Evolutionary conservation across 2,329 filamentous ascomycete genomes (phyloP), one percentile per base, ranked within the genome.

Genomic region (Ceratocystis destructans): DNA sequence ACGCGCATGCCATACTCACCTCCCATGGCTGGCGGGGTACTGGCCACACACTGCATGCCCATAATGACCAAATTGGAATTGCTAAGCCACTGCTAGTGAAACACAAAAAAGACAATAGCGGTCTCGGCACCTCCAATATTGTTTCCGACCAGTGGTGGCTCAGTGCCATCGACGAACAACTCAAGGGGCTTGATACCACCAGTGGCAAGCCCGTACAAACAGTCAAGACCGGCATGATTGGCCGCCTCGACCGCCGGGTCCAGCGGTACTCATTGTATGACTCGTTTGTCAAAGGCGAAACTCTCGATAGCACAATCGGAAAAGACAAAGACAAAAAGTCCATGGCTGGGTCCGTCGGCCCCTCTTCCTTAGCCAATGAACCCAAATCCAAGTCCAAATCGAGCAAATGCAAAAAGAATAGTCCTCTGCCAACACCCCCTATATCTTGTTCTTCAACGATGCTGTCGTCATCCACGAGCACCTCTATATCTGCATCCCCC

Each of bases 71-170:
- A 64, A 87, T 87, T 69, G 93, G 93, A 55, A 86, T 97, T 65
- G 85, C 86, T 31, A 89, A 88, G 71, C 93, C 93, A 4, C 82
- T 97, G 33, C 84, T 96, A 46, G 82, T 96, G 66, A 86, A 88
- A 68, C 87, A 89, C 71, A 96, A 96, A 76, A 82, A 87, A 71
- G 88, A 96, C 75, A 87, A 83, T 33, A 80, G 89, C 64, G 93
- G 93, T 28, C 79, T 97, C 4, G 93, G 93, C 65, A 86, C 89
- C 73, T 90, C 89, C 74, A 79, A 81, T 67, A 82, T 85, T 69
- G 83, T 82, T 25, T 83, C 80, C 71, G 93, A 96, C 73, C 91
- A 96, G 74, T 99, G 94, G 94, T 99, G 94, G 94, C 81, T 96
- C 76, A 87, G 90, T 67, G 94, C 94, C 10, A 96, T 96, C 71